Percentiles rank a stretch among this genome's conserved stretches.
phyloP scores from a whole-genome alignment of 2,329 filamentous ascomycete genomes.

The Phaeosphaeria sp. region DNA sequence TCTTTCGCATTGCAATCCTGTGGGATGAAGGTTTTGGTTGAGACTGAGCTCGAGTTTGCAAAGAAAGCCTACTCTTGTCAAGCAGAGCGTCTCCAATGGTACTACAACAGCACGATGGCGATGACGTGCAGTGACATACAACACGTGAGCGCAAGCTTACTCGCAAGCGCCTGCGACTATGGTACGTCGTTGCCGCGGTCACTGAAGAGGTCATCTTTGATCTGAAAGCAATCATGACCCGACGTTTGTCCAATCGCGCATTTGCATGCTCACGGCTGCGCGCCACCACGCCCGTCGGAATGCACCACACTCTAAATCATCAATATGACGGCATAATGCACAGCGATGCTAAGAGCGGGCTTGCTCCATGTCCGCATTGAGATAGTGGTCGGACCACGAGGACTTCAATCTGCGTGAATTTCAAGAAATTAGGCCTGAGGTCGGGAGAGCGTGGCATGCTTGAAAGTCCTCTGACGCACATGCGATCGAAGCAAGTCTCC shows the following conservation, averaged over 20 bases:
- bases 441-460: not conserved
- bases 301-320: not conserved
- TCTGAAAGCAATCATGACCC: not conserved
- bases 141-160: not conserved
- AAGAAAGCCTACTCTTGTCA: not conserved
- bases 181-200: not conserved
- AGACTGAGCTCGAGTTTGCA: not conserved
- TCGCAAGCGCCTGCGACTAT: not conserved
- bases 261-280: not conserved
- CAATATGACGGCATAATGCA: not conserved
- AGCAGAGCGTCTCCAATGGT: not conserved
- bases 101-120: not conserved
- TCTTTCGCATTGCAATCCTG: not conserved
- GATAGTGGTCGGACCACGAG: not conserved
- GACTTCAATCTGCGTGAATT: not conserved
- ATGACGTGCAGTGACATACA: not conserved
- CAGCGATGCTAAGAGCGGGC: not conserved
- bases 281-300: not conserved
- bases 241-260: not conserved
- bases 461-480: not conserved
- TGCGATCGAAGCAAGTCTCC: not conserved
- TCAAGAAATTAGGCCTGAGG: not conserved
- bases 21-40: not conserved
- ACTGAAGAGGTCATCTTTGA: not conserved
- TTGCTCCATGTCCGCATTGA: not conserved